Conservation (phyloP, 495 filamentous ascomycete species). For the Geoglossum glabrum region DNA sequence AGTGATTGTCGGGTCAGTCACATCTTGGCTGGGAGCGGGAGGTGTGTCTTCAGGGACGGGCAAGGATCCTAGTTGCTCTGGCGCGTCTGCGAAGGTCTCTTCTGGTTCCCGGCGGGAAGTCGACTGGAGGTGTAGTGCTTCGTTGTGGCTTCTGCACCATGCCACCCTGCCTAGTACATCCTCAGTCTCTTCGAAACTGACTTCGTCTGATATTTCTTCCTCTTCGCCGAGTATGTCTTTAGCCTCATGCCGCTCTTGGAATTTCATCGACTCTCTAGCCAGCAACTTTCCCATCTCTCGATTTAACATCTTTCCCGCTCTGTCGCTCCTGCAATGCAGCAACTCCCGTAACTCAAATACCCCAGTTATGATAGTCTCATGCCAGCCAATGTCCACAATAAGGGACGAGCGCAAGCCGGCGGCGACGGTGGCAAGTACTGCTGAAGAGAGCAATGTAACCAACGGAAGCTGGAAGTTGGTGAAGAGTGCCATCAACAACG, state of each 20-base stretch:
- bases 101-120: background rate
- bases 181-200: conserved; percentile 54
- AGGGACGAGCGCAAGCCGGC: conserved; percentile 66
- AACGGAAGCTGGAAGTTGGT: conserved; percentile 56
- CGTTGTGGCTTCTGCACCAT: conserved; percentile 36
- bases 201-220: conserved; percentile 9
- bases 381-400: conserved; percentile 81
- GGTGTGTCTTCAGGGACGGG: conserved; percentile 9
- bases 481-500: conserved; percentile 56
- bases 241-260: conserved; percentile 9
- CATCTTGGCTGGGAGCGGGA: background rate
- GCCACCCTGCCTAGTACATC: conserved; percentile 51
- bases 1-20: conserved; percentile 14
- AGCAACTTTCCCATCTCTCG: conserved; percentile 50
- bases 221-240: conserved; percentile 5
- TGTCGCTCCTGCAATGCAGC: conserved; percentile 37
- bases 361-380: conserved; percentile 59
- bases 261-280: conserved; percentile 8
- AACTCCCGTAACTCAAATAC: conserved; percentile 84
- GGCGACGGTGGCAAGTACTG: conserved; percentile 48
- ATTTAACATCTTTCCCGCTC: conserved; percentile 50
- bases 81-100: conserved; percentile 1
- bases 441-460: conserved; percentile 59
- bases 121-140: background rate
- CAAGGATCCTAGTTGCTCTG: background rate